Evolutionary conservation across 768 basidiomycete species (phyloP), one percentile per base, ranked within the genome.

Genomic region (Boletus insuetus): DNA sequence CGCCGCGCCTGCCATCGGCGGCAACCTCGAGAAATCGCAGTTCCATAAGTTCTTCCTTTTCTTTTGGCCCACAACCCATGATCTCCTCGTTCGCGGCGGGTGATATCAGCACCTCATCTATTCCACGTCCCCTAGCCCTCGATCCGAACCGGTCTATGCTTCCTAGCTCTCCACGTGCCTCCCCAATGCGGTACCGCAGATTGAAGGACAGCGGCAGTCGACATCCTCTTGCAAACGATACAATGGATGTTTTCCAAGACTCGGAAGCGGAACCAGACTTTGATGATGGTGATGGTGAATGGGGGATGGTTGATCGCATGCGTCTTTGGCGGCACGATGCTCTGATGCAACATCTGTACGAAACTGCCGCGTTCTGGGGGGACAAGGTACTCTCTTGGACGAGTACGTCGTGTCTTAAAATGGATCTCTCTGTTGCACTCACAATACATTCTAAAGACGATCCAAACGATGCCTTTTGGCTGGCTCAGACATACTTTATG

Each of bases 381-480:
- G 94, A 96, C 76, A 98, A 99, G 72, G 86, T 98, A 44, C 77
- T 98, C 45, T 90, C 83, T 57, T 95, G 94, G 92, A 98, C 97
- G 31, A 90, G 96, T 98, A 67, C 62, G 84, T 79, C 63, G 56
- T 68, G 71, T 57, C 53, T 49, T 55, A 39, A 40, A 38, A 31
- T 26, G 24, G 14, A 34, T 24, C 46, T 53, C 43, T 35, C n/a
- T 17, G 22, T 43, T 32, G 52, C 54, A 53, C 58, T 51, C 40
- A 58, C 31, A 14, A 17, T 35, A 4, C 37, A 26, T 22, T 46
- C 26, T 44, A 26, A 63, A 96, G 96, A 87, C 58, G 93, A 98
- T 65, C 88, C 94, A 31, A 97, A 98, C 68, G 97, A 99, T 72
- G 97, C 94, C 13, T 98, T 99, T 73, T 99, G 97, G 97, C 83